Percentiles rank a stretch among this genome's conserved stretches.
Conservation (phyloP, 257 asterid species). For the Hygrophila difformis region DNA sequence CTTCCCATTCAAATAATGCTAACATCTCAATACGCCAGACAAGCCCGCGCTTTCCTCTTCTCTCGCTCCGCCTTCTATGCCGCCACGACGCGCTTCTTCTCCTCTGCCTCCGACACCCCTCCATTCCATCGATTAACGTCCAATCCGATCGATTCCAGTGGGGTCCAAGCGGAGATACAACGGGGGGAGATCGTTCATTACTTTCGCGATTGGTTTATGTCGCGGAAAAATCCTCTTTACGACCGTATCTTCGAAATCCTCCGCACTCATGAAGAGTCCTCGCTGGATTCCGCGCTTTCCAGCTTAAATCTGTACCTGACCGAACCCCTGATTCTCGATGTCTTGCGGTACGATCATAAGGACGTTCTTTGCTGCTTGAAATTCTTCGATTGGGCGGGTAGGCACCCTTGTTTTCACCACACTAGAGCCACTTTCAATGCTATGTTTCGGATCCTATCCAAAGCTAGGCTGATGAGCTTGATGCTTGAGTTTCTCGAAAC, state of each 20-base stretch:
- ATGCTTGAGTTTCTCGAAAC: constrained; percentile 45
- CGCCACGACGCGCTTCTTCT: too few species aligned
- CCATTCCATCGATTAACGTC: background rate
- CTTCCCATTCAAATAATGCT: constrained; percentile 22
- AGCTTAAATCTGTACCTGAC: constrained; percentile 42
- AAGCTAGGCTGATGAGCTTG: constrained; percentile 38
- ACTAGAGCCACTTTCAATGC: constrained; percentile 57
- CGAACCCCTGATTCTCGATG: constrained; percentile 44
- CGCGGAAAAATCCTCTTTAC: constrained; percentile 37
- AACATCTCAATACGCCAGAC: constrained; percentile 27
- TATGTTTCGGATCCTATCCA: constrained; percentile 48
- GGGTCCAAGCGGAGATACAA: constrained; percentile 15
- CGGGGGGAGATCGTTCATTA: constrained; percentile 24
- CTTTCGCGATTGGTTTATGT: constrained; percentile 65
- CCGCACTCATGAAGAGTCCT: constrained; percentile 36
- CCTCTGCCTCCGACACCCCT: too few species aligned
- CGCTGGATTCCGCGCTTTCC: constrained; percentile 35
- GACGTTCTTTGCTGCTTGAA: constrained; percentile 64
- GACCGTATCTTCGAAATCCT: constrained; percentile 52
- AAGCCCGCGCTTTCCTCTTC: constrained; percentile 26
- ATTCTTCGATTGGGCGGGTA: constrained; percentile 95
- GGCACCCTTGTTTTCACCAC: constrained; percentile 62
- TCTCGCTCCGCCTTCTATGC: too few species aligned
- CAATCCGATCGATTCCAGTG: constrained; percentile 5
- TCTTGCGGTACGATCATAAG: constrained; percentile 38